Evolutionary conservation across 73 alveolate species (phyloP), one percentile per base, ranked within the genome.

Genomic region (Paramecium tetraurelia): DNA sequence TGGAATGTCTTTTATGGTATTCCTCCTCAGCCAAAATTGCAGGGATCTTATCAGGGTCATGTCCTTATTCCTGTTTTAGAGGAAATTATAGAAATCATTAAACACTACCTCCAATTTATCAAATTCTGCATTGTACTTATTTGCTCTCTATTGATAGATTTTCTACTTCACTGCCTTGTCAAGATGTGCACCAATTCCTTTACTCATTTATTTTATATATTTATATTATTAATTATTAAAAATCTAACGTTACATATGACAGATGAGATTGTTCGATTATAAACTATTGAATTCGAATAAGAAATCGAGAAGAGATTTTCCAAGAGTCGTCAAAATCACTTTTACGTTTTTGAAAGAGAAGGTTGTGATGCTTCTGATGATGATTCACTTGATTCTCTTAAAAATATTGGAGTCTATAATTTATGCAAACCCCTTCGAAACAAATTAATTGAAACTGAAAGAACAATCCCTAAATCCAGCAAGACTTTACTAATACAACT

Each of bases 31-130:
- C 53, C 3, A 89, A 44, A n/a, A 50, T 44, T 31, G 11, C 84
- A 70, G 92, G 86, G 35, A 89, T 89, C 53, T 72, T 31, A 53
- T 89, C 94, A 41, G 94, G 94, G 29, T 89, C 94, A 70, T 89
- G 87, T 18, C 94, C 94, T 70, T 89, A 43, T 63, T 80, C 90
- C 90, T 80, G 6, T 53, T 53, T 53, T n/a, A 53, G 11, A 53
- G 31, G 69, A 53, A 53, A 18, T 53, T n/a, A 53, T 80, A 48
- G 59, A 35, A 33, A 0, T 36, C 16, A 24, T 43, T 22, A 22
- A 31, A 44, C 10, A 31, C 35, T 80, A 83, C 86, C 76, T 89
- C 94, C 16, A 71, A 63, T 40, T 89, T 85, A 72, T 89, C 94
- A 27, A 89, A 89, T 44, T 89, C 94, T 0, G 69, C 18, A 71